These are phyloP conservation scores for Ganoderma lingzhi DNA, from an alignment of 1,284 basidiomycete species.

Conservation along the genomic window DNA sequence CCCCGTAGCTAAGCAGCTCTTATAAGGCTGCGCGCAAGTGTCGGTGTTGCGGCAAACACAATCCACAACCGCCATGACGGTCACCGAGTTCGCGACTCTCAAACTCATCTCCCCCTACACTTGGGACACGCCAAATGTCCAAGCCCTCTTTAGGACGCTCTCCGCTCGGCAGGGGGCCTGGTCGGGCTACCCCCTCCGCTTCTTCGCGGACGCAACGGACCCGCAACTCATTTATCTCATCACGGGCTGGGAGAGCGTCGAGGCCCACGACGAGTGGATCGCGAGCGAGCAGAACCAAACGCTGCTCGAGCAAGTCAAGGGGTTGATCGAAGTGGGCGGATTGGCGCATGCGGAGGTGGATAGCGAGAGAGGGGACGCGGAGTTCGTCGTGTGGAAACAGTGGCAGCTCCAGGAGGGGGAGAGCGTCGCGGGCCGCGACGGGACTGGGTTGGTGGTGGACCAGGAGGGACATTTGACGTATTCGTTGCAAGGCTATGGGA, in stretches of 20 bases:
- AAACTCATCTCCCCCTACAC: constrained; percentile 26
- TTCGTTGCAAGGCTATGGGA: constrained; percentile 9
- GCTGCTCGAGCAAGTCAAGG: constrained; percentile 43
- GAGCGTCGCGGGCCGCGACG: background rate
- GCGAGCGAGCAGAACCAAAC: constrained; percentile 49
- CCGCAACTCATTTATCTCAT: constrained; percentile 46
- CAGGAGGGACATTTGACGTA: constrained; percentile 5
- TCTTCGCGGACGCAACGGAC: constrained; percentile 42
- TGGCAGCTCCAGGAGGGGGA: constrained; percentile 14
- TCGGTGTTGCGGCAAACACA: background rate
- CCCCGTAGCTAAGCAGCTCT: background rate
- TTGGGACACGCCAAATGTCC: constrained; percentile 27
- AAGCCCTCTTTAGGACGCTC: constrained; percentile 36
- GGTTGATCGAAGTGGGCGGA: constrained; percentile 44
- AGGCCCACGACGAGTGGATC: constrained; percentile 53
- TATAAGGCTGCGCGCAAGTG: background rate
- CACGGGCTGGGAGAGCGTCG: constrained; percentile 53
- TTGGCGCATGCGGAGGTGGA: constrained; percentile 51
- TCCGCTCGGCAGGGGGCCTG: constrained; percentile 46
- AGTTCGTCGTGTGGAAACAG: constrained; percentile 16
- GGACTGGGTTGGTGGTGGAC: constrained; percentile 6
- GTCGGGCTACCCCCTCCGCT: constrained; percentile 50
- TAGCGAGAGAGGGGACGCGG: constrained; percentile 14
- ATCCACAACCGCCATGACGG: constrained; percentile 26
- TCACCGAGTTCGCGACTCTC: constrained; percentile 39